Evolutionary conservation across 169 alveolate genomes (phyloP).

Genomic region (Plasmodium yoelii): DNA sequence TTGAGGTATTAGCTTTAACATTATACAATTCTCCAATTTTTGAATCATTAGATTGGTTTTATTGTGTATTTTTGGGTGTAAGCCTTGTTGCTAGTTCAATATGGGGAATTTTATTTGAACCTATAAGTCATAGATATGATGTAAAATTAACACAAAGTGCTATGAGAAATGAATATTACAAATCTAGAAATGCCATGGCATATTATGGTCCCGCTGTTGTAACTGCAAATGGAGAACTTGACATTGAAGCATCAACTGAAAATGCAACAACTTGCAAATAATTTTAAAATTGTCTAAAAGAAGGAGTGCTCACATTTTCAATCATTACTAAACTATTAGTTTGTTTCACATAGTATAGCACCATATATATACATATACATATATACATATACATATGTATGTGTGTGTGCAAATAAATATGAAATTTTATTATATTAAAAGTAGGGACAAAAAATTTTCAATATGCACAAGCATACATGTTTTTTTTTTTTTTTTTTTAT

Average conservation of each 20-base stretch:
- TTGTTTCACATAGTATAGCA: background rate
- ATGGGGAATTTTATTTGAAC: slow-evolving; percentile 93
- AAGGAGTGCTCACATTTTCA: background rate
- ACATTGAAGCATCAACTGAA: slow-evolving; percentile 79
- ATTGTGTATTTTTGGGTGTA: slow-evolving; percentile 86
- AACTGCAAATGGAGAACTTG: slow-evolving; percentile 92
- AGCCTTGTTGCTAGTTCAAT: slow-evolving; percentile 84
- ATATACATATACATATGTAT: slow-evolving; percentile 1
- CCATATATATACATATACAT: background rate
- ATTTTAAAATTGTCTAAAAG: background rate
- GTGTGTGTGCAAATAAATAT: slow-evolving; percentile 6
- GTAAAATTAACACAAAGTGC: slow-evolving; percentile 93
- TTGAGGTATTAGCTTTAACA: slow-evolving; percentile 86
- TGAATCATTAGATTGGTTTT: slow-evolving; percentile 86
- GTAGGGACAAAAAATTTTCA: no score
- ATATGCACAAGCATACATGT: no score
- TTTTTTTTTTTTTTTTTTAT: no score
- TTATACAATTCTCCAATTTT: slow-evolving; percentile 82
- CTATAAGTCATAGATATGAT: slow-evolving; percentile 90
- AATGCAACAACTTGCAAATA: slow-evolving; percentile 35
- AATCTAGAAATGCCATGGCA: slow-evolving; percentile 94
- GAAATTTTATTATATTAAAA: background rate
- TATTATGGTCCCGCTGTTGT: slow-evolving; percentile 95
- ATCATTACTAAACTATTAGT: background rate
- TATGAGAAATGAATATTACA: slow-evolving; percentile 92